These are phyloP conservation scores for Rhodotorula babjevae DNA, from an alignment of 768 basidiomycete species.

Conservation along the genomic window DNA sequence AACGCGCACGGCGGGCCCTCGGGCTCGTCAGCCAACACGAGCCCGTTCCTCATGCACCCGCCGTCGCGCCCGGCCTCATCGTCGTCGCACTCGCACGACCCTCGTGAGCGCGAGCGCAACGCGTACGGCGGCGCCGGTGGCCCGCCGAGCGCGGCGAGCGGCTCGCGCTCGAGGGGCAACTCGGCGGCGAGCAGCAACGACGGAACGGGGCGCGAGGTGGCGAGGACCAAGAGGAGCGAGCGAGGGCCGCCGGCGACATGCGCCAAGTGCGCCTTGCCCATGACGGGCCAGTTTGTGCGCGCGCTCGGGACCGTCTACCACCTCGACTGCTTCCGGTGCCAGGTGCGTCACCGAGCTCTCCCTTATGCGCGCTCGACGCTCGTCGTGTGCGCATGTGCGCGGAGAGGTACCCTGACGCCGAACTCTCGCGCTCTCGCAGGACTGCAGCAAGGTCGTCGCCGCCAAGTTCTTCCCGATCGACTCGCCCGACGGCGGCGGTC, in stretches of 20 bases:
- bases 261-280: conserved; percentile 48
- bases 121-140: no score
- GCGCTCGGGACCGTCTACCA: conserved; percentile 91
- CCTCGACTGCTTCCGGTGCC: conserved; percentile 96
- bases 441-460: conserved; percentile 92
- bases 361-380: background rate
- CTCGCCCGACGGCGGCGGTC: conserved; percentile 57
- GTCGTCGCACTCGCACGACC: background rate
- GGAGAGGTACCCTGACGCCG: background rate
- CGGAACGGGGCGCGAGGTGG: background rate
- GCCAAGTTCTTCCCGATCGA: conserved; percentile 99
- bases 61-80: conserved; percentile 9
- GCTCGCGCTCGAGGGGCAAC: conserved; percentile 3
- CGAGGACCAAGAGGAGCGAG: background rate
- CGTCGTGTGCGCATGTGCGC: background rate
- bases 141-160: background rate
- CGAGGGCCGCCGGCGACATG: conserved; percentile 39
- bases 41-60: background rate
- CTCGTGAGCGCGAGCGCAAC: no score
- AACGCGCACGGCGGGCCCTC: background rate
- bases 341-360: conserved; percentile 56
- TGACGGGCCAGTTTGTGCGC: conserved; percentile 94
- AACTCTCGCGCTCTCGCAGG: conserved; percentile 53
- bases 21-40: no score
- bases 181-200: background rate